Evolutionary conservation across 2,329 filamentous ascomycete genomes (phyloP).

Genomic region (Claviceps sp.): DNA sequence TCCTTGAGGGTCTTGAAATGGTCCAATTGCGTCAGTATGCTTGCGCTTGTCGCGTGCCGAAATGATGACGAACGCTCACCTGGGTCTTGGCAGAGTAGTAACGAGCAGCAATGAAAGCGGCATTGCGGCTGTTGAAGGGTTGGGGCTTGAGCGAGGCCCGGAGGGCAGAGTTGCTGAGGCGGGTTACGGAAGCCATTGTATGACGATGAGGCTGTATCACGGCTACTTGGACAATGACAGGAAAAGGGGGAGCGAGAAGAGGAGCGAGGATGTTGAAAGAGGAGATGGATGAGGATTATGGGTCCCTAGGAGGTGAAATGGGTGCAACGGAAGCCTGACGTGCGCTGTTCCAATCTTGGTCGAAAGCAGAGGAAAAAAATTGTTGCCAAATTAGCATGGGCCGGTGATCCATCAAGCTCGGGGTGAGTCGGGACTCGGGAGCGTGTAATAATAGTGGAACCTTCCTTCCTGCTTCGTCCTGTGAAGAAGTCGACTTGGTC

Average conservation of each 20-base stretch:
- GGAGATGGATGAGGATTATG: conserved; percentile 16
- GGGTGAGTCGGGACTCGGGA: neutral
- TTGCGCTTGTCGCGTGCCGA: neutral
- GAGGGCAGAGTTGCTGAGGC: conserved; percentile 69
- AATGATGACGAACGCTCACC: conserved; percentile 35
- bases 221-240: neutral
- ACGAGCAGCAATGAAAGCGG: conserved; percentile 70
- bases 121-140: conserved; percentile 53
- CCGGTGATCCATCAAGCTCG: conserved; percentile 5
- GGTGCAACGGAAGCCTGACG: neutral
- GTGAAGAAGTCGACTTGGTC: neutral
- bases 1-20: conserved; percentile 76
- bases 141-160: conserved; percentile 59
- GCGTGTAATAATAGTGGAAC: conserved; percentile 1
- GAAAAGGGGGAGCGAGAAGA: conserved; percentile 13
- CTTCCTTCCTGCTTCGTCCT: neutral
- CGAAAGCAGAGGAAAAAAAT: conserved; percentile 4
- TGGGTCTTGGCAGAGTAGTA: conserved; percentile 90
- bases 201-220: conserved; percentile 13
- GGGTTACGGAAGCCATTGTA: conserved; percentile 71
- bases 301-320: conserved; percentile 3
- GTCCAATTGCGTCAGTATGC: conserved; percentile 2
- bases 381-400: conserved; percentile 1
- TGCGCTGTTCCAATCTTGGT: neutral
- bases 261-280: conserved; percentile 19